Evolutionary conservation across 805 yeast species (phyloP), one percentile per base, ranked within the genome.

Genomic region (Wickerhamiella domercqiae): DNA sequence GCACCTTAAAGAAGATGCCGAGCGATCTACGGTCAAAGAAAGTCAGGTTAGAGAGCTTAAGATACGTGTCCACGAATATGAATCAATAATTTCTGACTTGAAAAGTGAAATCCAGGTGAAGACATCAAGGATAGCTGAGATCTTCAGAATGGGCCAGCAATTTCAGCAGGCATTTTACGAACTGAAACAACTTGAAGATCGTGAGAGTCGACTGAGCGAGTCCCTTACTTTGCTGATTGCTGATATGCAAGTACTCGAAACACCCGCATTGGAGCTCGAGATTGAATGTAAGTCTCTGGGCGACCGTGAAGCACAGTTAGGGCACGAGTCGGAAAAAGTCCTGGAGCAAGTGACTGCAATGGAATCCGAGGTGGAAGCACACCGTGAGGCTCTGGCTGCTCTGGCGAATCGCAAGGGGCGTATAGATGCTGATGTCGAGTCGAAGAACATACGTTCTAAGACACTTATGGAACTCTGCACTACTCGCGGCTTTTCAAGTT

Each of bases 91-190:
- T 3, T 64, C 60, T 1, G 50, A 48, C 1, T 54, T 80, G 9
- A 70, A 73, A 34, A 40, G 46, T 5, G 59, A 73, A 41, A 66
- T 86, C 36, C 65, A 66, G 14, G 53, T 53, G 3, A 62, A 74
- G 2, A 75, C 76, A n/a, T 54, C 56, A 28, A 70, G 76, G 46
- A 67, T 82, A 3, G 76, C 78, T 34, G 52, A 52, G 11, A 60
- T 86, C 11, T 84, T 83, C 56, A 70, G 72, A 35, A 66, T 81
- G 1, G 81, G 82, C 50, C 94, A 82, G 52, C 78, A 78, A 40
- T 86, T 77, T 52, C 94, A 83, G 52, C 66, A 73, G 42, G 71
- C 74, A 0, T 52, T 86, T 16, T 73, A 78, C 21, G 70, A 70
- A 43, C 56, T 75, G 17, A 81, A 78, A 29, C 71, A 70, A 36